A percentile compares a stretch with the other conserved stretches of the same genome.
phyloP scores from a whole-genome alignment of 495 filamentous ascomycete species.

The Tuber microsphaerosporum region DNA sequence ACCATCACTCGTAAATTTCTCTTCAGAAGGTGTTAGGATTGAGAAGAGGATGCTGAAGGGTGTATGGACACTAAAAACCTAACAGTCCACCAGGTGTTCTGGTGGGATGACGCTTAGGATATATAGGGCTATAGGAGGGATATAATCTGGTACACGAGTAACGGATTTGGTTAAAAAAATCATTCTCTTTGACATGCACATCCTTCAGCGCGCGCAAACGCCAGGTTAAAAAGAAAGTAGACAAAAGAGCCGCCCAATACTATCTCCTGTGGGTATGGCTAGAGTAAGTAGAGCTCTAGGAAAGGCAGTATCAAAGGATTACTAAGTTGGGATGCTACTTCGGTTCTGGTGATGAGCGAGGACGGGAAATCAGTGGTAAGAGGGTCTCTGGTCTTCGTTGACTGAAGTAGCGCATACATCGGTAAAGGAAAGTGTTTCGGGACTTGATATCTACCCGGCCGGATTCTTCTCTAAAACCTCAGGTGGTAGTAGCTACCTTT shows the following conservation, averaged over 20 bases:
- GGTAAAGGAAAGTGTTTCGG: not conserved
- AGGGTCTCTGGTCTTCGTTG: not conserved
- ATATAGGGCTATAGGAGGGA: not conserved
- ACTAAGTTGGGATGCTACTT: not conserved
- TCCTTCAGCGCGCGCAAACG: not conserved
- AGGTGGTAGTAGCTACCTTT: not conserved
- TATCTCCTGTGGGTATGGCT: not conserved
- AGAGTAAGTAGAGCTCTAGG: not conserved
- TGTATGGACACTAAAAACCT: not conserved
- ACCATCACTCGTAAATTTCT: not conserved
- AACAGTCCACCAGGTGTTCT: not conserved
- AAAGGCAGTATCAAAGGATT: not conserved
- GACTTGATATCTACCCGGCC: not conserved
- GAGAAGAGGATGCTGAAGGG: not conserved
- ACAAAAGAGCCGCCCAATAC: not conserved
- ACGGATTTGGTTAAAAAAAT: not conserved
- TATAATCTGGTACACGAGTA: not conserved
- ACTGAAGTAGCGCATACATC: not conserved
- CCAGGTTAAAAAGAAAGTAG: not conserved
- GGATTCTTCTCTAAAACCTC: not conserved
- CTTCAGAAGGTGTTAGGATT: not conserved
- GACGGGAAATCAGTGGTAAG: not conserved
- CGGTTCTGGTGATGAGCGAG: not conserved
- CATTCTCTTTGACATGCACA: not conserved
- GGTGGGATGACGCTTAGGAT: not conserved